These are phyloP conservation scores for Bipolaris oryzae DNA, from an alignment of 2,329 filamentous ascomycete species.

Conservation along the genomic window DNA sequence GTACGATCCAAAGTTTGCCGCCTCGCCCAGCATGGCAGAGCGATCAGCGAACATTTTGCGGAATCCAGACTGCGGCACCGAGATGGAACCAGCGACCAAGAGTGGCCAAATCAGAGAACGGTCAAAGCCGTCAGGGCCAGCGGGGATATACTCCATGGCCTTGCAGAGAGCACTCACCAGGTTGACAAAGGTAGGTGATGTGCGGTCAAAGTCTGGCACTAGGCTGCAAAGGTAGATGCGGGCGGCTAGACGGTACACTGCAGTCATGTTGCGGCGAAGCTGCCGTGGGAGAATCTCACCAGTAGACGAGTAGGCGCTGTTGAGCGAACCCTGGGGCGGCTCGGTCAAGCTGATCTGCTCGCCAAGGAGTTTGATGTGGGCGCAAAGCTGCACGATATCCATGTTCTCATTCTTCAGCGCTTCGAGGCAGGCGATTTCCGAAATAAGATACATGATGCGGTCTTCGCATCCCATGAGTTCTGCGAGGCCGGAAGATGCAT, in stretches of 20 bases:
- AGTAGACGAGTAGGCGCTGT: conserved; percentile 63
- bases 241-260: conserved; percentile 87
- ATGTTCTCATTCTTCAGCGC: conserved; percentile 79
- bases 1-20: conserved; percentile 82
- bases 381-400: conserved; percentile 83
- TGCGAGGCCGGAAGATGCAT: conserved; percentile 72
- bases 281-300: conserved; percentile 81
- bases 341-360: conserved; percentile 86
- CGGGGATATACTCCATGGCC: conserved; percentile 80
- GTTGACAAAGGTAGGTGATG: conserved; percentile 73
- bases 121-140: conserved; percentile 82
- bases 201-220: conserved; percentile 83
- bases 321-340: conserved; percentile 54
- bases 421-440: conserved; percentile 95
- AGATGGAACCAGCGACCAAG: conserved; percentile 82
- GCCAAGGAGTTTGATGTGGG: conserved; percentile 86
- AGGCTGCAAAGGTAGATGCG: conserved; percentile 97
- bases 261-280: conserved; percentile 85
- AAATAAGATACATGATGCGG: conserved; percentile 96
- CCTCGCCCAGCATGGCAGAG: conserved; percentile 73
- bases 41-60: conserved; percentile 79
- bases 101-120: conserved; percentile 92
- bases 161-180: conserved; percentile 79
- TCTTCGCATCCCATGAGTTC: conserved; percentile 99
- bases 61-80: conserved; percentile 74